Evolutionary conservation across 306 rosid species (phyloP), one percentile per base, ranked within the genome.

Genomic region (Comarum palustre): DNA sequence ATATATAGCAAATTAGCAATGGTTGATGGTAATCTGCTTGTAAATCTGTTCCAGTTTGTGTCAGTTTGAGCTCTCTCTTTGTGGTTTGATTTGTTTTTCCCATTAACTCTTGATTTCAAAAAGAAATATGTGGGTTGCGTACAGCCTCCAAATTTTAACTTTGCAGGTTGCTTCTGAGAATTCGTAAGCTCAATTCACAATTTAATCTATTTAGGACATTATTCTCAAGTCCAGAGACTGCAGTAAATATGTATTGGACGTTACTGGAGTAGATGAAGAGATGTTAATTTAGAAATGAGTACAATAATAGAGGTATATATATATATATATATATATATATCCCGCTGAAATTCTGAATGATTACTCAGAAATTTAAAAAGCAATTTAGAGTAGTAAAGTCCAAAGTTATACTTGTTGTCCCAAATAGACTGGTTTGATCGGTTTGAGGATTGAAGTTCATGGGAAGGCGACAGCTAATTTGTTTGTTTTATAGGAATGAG

Each of bases 1-100:
- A n/a, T n/a, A n/a, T n/a, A n/a, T 55, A 45, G 47, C 45, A 41
- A 41, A 41, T 41, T 41, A 41, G 14, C 72, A 57, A 74, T 73
- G 31, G 32, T 58, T 42, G 52, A 24, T n/a, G 58, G 4, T 48
- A 55, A n/a, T 34, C 4, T 34, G 71, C 47, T 47, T 34, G 72
- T 19, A 10, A 25, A 59, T 65, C 29, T 25, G 24, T 69, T 69
- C 64, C 72, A 60, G 3, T 69, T 68, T 36, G 52, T 68, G 54
- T 41, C 16, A 19, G 7, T 59, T 52, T 51, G 61, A 77, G 69
- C 65, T 61, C 65, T 24, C 51, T 48, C 59, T 6, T 51, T 31
- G 27, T 27, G 9, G 14, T 25, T 13, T 32, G 17, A 15, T 15
- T 46, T 46, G 11, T 41, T 29, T 68, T 42, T 22, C 2, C 60